These are phyloP conservation scores for Melampsora larici-populina DNA, from an alignment of 1,284 basidiomycete species.

Conservation along the genomic window DNA sequence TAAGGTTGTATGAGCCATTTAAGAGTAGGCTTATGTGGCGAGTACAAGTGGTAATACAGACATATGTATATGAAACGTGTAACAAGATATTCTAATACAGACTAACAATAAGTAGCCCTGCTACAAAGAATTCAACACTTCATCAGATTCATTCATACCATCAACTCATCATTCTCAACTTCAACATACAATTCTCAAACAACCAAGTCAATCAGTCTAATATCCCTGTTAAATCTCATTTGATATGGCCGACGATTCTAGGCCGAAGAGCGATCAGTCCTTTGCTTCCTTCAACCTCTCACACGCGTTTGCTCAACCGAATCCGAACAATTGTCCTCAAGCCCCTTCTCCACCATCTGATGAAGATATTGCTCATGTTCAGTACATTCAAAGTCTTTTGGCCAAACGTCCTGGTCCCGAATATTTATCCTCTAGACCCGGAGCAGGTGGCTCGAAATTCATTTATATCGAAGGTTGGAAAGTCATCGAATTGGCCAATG, in stretches of 20 bases:
- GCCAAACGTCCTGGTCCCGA: conserved; percentile 36
- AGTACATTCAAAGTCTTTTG: conserved; percentile 15
- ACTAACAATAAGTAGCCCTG: too few species aligned
- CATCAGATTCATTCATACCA: background rate
- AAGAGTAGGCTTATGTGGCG: too few species aligned
- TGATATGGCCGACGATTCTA: background rate
- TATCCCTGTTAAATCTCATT: too few species aligned
- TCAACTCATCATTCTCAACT: background rate
- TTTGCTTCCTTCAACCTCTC: conserved; percentile 3
- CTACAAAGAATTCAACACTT: background rate
- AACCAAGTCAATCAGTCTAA: background rate
- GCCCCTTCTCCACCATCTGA: conserved; percentile 5
- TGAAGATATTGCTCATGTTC: background rate
- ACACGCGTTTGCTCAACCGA: background rate
- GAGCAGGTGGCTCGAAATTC: conserved; percentile 65
- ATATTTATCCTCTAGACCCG: conserved; percentile 20
- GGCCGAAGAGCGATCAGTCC: background rate
- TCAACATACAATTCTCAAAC: background rate
- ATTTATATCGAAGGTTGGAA: conserved; percentile 98
- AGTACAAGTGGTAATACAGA: too few species aligned
- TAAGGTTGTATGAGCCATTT: too few species aligned
- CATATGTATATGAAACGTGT: too few species aligned
- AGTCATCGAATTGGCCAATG: conserved; percentile 91
- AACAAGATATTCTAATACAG: too few species aligned
- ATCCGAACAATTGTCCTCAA: background rate